phyloP scores from a whole-genome alignment of 257 asterid genomes.

The Dorcoceras hygrometricum region DNA sequence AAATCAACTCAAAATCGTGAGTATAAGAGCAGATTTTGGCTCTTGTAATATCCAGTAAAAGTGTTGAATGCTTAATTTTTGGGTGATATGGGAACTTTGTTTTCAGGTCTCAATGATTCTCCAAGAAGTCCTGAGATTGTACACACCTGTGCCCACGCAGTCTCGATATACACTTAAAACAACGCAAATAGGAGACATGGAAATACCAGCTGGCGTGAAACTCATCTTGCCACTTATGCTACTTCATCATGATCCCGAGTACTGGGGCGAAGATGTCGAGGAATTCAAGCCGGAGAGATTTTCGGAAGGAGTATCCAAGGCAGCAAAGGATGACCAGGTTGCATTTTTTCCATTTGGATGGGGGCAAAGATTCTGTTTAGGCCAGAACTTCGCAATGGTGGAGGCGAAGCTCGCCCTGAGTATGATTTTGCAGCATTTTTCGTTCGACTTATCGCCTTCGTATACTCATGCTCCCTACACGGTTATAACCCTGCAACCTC shows the following conservation, averaged over 20 bases:
- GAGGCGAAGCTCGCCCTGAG: background rate
- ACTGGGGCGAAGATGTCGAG: conserved; percentile 22
- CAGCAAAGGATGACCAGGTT: conserved; percentile 11
- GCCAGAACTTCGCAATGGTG: background rate
- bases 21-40: background rate
- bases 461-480: background rate
- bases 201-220: conserved; percentile 15
- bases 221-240: conserved; percentile 9
- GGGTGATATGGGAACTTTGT: background rate
- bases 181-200: conserved; percentile 3
- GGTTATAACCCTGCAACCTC: background rate
- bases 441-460: background rate
- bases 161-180: background rate
- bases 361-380: conserved; percentile 9
- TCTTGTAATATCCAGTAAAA: too few relatives aligned
- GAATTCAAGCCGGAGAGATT: conserved; percentile 29
- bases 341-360: conserved; percentile 22
- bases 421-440: background rate
- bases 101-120: conserved; percentile 12
- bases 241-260: conserved; percentile 16
- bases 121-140: conserved; percentile 20
- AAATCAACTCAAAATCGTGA: conserved; percentile 28
- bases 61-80: too few relatives aligned
- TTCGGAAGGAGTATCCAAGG: conserved; percentile 17
- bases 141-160: conserved; percentile 10